phyloP scores from a whole-genome alignment of 2,329 filamentous ascomycete genomes.

The Pseudopithomyces chartarum region DNA sequence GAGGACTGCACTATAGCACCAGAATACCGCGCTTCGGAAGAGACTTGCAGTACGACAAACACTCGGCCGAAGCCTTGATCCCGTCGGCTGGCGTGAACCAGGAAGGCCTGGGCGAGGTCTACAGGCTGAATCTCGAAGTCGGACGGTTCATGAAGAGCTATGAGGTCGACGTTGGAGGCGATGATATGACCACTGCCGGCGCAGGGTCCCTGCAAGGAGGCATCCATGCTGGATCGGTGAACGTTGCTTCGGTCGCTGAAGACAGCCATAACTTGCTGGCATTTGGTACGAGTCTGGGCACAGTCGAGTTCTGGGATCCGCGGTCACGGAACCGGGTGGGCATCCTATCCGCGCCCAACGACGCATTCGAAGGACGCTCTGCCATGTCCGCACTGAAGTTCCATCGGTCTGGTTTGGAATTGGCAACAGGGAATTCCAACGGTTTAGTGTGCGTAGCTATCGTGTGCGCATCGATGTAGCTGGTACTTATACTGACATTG shows the following conservation, averaged over 20 bases:
- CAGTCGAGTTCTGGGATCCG: constrained; percentile 95
- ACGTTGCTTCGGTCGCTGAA: constrained; percentile 84
- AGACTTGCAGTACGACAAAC: constrained; percentile 82
- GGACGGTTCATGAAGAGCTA: constrained; percentile 95
- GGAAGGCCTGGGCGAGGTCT: constrained; percentile 89
- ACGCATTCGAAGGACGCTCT: constrained; percentile 47
- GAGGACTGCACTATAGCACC: constrained; percentile 86
- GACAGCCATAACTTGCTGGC: constrained; percentile 87
- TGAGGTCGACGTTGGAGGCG: constrained; percentile 85
- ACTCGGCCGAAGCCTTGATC: constrained; percentile 82
- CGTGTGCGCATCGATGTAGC: no score
- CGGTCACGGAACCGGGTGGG: constrained; percentile 82
- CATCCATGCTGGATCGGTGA: constrained; percentile 83
- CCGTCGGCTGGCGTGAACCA: constrained; percentile 85
- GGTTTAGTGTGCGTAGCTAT: constrained; percentile 65
- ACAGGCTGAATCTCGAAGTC: constrained; percentile 86
- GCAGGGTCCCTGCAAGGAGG: constrained; percentile 84
- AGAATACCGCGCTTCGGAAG: constrained; percentile 91
- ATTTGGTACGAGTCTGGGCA: constrained; percentile 93
- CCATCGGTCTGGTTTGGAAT: constrained; percentile 77
- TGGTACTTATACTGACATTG: no score
- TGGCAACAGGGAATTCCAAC: constrained; percentile 85
- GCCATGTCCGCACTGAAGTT: constrained; percentile 90
- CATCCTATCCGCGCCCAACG: constrained; percentile 65
- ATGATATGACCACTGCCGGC: constrained; percentile 70